Evolutionary conservation across 768 basidiomycete genomes (phyloP), one percentile per base, ranked within the genome.

Genomic region (Suillus ampliporus): DNA sequence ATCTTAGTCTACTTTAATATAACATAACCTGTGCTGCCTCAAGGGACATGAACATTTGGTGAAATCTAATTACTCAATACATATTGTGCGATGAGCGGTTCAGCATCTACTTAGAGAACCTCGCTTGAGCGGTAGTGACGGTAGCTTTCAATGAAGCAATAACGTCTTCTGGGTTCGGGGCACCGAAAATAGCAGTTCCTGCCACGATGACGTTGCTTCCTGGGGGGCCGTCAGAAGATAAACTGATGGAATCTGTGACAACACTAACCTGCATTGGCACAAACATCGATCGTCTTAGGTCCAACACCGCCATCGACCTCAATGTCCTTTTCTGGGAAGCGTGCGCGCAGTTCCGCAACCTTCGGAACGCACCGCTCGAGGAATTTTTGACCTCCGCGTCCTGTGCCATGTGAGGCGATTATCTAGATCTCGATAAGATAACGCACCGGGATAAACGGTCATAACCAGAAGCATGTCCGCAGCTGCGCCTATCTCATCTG

Each of bases 241-340:
- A 14, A 8, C 19, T 5, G 47, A 50, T 11, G 23, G 31, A 59
- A 28, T 41, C 28, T 57, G 56, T 57, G 15, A 52, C 59, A 46
- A 60, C 15, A 67, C 77, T 56, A 68, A 91, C 95, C 96, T 43
- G 97, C 97, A 61, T 92, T 79, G 2, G 97, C 96, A 70, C 97
- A 99, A 58, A 82, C 82, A 69, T 84, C 91, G 61, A 97, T 84
- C 3, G 95, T 99, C 67, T 90, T 90, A 5, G 92, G 91, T 7
- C 95, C 91, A n/a, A 99, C 91, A 43, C 97, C 97, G 37, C 97
- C 97, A 74, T 99, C 97, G 57, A 99, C 97, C 77, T 99, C 94
- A 63, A 99, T 98, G 72, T 99, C 94, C 76, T 93, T 97, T 61
- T 90, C 81, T 6, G 96, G 96, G 80, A 97, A 99, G 31, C 95